Conservation (phyloP, 441 rosid genomes). For the Gossypium davidsonii region DNA sequence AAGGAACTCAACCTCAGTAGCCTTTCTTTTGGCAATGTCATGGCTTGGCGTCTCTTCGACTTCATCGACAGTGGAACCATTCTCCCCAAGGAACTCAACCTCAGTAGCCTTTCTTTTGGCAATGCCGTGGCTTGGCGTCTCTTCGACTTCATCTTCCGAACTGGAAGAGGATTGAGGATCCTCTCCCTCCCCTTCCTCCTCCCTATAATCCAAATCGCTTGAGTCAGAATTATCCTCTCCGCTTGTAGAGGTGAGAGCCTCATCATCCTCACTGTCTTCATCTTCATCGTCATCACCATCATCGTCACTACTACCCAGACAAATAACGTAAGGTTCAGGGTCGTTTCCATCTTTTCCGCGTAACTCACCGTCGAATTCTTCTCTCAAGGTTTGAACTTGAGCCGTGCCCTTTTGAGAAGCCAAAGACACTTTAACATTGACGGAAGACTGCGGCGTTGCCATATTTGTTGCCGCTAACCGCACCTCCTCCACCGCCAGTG, state of each 20-base stretch:
- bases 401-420: too few relatives aligned
- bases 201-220: conserved; percentile 9
- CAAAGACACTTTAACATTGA: neutral
- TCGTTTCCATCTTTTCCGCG: neutral
- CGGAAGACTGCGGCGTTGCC: neutral
- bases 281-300: neutral
- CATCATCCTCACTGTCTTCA: neutral
- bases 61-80: neutral
- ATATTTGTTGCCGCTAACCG: neutral
- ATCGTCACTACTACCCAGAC: neutral
- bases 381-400: neutral
- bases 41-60: neutral
- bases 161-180: neutral
- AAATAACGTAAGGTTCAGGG: neutral
- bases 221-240: conserved; percentile 18
- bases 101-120: neutral
- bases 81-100: neutral
- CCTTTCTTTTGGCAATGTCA: neutral
- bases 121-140: neutral
- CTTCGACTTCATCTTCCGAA: neutral
- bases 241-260: neutral
- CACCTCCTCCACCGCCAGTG: neutral
- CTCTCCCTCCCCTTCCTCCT: neutral
- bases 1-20: neutral
- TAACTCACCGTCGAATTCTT: neutral